phyloP scores from a whole-genome alignment of 2,329 filamentous ascomycete species.

The Diaporthe citri region DNA sequence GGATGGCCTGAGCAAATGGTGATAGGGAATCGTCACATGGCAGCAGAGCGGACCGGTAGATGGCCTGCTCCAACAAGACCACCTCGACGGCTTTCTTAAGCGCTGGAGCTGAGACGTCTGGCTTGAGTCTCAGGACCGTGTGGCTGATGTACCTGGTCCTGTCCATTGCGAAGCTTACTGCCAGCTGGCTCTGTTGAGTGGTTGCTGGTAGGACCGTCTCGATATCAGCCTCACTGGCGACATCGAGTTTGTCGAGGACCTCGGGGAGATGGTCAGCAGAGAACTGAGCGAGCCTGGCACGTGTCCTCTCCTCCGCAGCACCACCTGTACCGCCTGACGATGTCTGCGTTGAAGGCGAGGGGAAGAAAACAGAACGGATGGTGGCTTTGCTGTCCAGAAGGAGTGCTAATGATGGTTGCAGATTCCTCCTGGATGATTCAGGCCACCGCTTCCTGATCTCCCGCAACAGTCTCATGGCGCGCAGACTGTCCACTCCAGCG shows the following conservation, averaged over 20 bases:
- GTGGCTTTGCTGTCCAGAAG: slow-evolving; percentile 46
- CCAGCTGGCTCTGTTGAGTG: slow-evolving; percentile 51
- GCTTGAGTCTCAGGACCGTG: slow-evolving; percentile 46
- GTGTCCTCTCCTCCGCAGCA: slow-evolving; percentile 2
- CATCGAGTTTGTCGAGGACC: slow-evolving; percentile 39
- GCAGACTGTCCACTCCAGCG: slow-evolving; percentile 51
- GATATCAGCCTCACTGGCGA: slow-evolving; percentile 40
- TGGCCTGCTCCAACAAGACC: slow-evolving; percentile 47
- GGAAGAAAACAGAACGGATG: slow-evolving; percentile 44
- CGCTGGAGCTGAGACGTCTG: slow-evolving; percentile 42
- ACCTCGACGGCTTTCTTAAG: slow-evolving; percentile 46
- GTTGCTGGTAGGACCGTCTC: slow-evolving; percentile 50
- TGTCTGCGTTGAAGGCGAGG: neutral
- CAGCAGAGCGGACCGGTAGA: slow-evolving; percentile 51
- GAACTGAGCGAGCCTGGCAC: slow-evolving; percentile 41
- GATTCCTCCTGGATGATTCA: neutral
- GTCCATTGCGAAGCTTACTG: slow-evolving; percentile 49
- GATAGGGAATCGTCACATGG: slow-evolving; percentile 49
- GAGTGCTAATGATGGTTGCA: slow-evolving; percentile 43
- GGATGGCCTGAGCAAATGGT: slow-evolving; percentile 51
- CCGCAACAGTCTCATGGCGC: slow-evolving; percentile 46
- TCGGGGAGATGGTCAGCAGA: slow-evolving; percentile 41
- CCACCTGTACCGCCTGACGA: neutral
- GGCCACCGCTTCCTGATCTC: slow-evolving; percentile 45
- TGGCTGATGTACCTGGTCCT: slow-evolving; percentile 50